Evolutionary conservation across 1,284 basidiomycete species (phyloP).

Genomic region (Trichosporon asahii): DNA sequence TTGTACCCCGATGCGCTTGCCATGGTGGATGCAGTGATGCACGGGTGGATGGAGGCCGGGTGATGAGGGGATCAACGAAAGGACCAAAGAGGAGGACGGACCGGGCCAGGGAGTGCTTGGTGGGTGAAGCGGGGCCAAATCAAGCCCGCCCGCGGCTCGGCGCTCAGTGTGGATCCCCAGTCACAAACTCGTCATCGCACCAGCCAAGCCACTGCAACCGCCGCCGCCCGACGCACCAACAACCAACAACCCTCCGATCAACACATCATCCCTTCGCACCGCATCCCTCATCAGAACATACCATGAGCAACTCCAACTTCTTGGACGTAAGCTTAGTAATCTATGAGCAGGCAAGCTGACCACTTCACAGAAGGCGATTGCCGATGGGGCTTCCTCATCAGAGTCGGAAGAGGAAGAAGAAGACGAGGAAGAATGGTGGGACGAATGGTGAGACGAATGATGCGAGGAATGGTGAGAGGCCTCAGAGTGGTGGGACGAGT

Average conservation of each 20-base stretch:
- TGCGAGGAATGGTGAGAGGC: background rate
- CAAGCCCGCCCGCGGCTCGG: background rate
- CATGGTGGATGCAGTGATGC: constrained; percentile 32
- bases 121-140: constrained; percentile 4
- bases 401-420: background rate
- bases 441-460: background rate
- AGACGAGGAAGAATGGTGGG: background rate
- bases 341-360: constrained; percentile 5
- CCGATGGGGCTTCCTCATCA: constrained; percentile 42
- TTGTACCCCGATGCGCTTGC: constrained; percentile 53
- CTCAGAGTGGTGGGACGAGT: background rate
- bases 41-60: background rate
- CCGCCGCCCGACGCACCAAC: background rate
- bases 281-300: background rate
- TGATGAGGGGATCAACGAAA: background rate
- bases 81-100: background rate
- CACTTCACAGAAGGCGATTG: constrained; percentile 74
- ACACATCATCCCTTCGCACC: background rate
- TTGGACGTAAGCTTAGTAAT: constrained; percentile 52
- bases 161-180: constrained; percentile 1
- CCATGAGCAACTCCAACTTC: constrained; percentile 56
- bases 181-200: constrained; percentile 5
- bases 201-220: background rate
- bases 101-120: background rate
- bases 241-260: no score